phyloP scores from a whole-genome alignment of 352 stramenopile genomes.

The Pythium brassicae region DNA sequence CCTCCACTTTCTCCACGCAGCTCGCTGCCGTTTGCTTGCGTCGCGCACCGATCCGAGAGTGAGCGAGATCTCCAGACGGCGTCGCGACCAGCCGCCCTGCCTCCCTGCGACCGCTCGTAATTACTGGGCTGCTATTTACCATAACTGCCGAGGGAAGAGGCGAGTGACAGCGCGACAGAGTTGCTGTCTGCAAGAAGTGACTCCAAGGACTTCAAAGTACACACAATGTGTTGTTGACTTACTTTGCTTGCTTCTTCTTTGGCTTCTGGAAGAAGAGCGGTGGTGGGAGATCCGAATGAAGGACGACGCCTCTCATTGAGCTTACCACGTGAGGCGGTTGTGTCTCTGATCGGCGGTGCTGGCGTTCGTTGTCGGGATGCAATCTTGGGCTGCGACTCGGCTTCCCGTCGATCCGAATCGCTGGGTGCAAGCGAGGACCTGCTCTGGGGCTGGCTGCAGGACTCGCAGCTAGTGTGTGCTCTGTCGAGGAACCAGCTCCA shows the following conservation, averaged over 20 bases:
- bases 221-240: too few species aligned
- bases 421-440: not conserved
- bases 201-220: too few species aligned
- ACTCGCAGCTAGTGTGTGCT: not conserved
- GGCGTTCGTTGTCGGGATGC: not conserved
- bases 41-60: not conserved
- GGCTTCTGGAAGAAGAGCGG: conserved; percentile 48
- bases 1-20: too few species aligned
- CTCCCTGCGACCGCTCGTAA: not conserved
- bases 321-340: not conserved
- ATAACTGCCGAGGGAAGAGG: not conserved
- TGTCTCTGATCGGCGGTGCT: not conserved
- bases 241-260: conserved; percentile 4
- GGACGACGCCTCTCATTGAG: not conserved
- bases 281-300: conserved; percentile 21
- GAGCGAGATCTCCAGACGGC: not conserved
- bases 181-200: not conserved
- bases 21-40: not conserved
- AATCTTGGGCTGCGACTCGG: not conserved
- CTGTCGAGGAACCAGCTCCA: not conserved
- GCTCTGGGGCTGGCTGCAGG: not conserved
- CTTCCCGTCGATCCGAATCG: conserved; percentile 2
- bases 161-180: not conserved
- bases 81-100: not conserved
- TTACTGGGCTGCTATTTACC: not conserved